Percentiles rank a stretch among this genome's conserved stretches.
These are phyloP conservation scores for Biscogniauxia marginata DNA, from an alignment of 2,329 filamentous ascomycete species.

Conservation along the genomic window DNA sequence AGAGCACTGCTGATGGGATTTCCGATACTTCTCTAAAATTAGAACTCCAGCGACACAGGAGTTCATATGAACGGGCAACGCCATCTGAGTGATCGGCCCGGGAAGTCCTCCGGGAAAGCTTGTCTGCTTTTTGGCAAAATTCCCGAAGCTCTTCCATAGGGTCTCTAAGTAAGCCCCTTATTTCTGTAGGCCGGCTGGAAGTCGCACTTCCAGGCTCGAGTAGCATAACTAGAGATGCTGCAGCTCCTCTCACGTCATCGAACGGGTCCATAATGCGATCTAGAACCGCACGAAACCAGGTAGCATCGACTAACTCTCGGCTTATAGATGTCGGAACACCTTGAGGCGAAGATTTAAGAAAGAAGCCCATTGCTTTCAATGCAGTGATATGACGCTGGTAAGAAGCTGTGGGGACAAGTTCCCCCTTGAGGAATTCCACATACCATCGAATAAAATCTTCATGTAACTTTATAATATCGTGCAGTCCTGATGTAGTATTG, in stretches of 20 bases:
- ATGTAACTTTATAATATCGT: constrained; percentile 48
- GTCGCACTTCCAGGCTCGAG: constrained; percentile 40
- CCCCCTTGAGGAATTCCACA: constrained; percentile 65
- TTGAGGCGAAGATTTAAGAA: constrained; percentile 54
- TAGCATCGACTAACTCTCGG: constrained; percentile 43
- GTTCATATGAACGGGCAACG: constrained; percentile 71
- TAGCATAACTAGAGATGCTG: constrained; percentile 51
- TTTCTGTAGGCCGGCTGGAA: constrained; percentile 10
- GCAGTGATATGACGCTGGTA: constrained; percentile 88
- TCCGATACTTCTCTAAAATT: constrained; percentile 41
- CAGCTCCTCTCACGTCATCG: constrained; percentile 76
- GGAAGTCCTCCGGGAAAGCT: constrained; percentile 66
- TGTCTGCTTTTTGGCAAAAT: constrained; percentile 54
- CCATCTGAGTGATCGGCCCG: constrained; percentile 92
- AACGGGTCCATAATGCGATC: constrained; percentile 88
- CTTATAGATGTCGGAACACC: constrained; percentile 47
- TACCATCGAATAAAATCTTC: constrained; percentile 73
- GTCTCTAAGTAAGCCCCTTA: constrained; percentile 8
- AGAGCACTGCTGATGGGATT: constrained; percentile 58
- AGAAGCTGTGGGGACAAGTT: constrained; percentile 77
- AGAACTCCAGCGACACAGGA: constrained; percentile 61
- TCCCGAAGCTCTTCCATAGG: constrained; percentile 39
- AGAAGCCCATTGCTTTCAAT: constrained; percentile 65
- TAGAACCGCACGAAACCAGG: constrained; percentile 63
- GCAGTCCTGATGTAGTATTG: constrained; percentile 22